Conservation (phyloP, 2,329 filamentous ascomycete genomes). For the Aspergillus fumigatiaffinis region DNA sequence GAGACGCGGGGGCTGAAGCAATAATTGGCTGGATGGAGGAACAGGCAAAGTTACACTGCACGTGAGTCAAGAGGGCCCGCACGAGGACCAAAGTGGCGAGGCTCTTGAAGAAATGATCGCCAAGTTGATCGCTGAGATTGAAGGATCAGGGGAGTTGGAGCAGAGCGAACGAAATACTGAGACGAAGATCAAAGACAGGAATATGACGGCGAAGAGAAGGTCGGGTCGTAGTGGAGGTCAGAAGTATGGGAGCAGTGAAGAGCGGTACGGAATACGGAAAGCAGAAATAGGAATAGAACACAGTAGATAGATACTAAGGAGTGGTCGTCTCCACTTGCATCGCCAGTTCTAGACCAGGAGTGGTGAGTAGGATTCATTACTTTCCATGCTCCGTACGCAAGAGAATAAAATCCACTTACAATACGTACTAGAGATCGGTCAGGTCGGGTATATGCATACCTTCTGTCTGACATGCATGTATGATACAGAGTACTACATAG, state of each 20-base stretch:
- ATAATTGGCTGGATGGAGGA: slow-evolving; percentile 13
- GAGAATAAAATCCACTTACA: too few species aligned
- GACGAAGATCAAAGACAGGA: neutral
- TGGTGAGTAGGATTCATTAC: too few species aligned
- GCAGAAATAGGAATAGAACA: neutral
- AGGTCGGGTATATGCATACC: too few species aligned
- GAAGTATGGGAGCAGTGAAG: too few species aligned
- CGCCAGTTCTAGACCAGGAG: neutral
- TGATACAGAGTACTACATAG: too few species aligned
- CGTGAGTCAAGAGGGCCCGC: neutral
- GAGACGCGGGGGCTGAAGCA: slow-evolving; percentile 9
- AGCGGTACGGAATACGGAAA: neutral
- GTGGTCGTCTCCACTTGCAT: neutral
- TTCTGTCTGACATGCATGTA: too few species aligned
- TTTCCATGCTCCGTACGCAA: too few species aligned
- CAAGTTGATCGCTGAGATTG: slow-evolving; percentile 1
- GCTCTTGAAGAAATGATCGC: neutral
- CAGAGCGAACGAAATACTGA: neutral
- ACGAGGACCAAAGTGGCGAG: neutral
- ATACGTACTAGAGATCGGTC: too few species aligned
- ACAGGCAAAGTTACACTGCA: slow-evolving; percentile 1
- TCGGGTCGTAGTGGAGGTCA: too few species aligned
- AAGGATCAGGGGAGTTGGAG: neutral
- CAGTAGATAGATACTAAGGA: neutral
- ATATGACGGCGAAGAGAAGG: too few species aligned